These are phyloP conservation scores for Metschnikowia lochheadii DNA, from an alignment of 805 yeast species.

Conservation along the genomic window DNA sequence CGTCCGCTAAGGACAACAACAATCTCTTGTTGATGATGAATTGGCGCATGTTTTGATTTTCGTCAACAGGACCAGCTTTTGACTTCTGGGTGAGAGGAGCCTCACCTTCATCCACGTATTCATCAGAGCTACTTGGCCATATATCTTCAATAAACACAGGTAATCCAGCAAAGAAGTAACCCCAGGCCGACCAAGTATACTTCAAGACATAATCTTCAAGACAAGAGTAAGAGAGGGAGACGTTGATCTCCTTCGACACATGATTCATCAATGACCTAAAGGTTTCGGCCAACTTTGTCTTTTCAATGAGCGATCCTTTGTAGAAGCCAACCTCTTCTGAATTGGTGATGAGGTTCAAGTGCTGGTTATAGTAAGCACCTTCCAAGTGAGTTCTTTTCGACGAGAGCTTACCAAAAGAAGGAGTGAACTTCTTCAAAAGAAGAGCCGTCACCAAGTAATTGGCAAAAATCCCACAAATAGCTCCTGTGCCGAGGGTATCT, in stretches of 20 bases:
- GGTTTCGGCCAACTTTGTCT: conserved; percentile 54
- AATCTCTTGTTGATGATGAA: conserved; percentile 87
- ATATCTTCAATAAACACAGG: conserved; percentile 71
- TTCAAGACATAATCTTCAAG: conserved; percentile 84
- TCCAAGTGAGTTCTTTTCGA: conserved; percentile 73
- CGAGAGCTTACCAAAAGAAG: conserved; percentile 77
- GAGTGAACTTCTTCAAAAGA: conserved; percentile 67
- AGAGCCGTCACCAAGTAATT: conserved; percentile 81
- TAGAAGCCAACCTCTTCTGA: conserved; percentile 94
- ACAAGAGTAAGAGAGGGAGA: conserved; percentile 64
- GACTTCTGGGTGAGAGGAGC: conserved; percentile 11
- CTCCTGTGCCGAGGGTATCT: conserved; percentile 83
- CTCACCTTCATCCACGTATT: conserved; percentile 18
- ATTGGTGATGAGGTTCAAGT: conserved; percentile 77
- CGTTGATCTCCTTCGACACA: conserved; percentile 49
- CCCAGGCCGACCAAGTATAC: conserved; percentile 92
- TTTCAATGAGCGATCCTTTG: conserved; percentile 81
- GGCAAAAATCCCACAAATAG: conserved; percentile 73
- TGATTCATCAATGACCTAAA: conserved; percentile 56
- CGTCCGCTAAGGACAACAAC: conserved; percentile 88
- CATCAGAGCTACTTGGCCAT: conserved; percentile 26
- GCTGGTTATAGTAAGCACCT: conserved; percentile 85
- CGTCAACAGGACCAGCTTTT: conserved; percentile 28
- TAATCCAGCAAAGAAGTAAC: conserved; percentile 84
- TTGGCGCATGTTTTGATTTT: conserved; percentile 70